Evolutionary conservation across 1,284 basidiomycete genomes (phyloP).

Genomic region (Ustilago nuda): DNA sequence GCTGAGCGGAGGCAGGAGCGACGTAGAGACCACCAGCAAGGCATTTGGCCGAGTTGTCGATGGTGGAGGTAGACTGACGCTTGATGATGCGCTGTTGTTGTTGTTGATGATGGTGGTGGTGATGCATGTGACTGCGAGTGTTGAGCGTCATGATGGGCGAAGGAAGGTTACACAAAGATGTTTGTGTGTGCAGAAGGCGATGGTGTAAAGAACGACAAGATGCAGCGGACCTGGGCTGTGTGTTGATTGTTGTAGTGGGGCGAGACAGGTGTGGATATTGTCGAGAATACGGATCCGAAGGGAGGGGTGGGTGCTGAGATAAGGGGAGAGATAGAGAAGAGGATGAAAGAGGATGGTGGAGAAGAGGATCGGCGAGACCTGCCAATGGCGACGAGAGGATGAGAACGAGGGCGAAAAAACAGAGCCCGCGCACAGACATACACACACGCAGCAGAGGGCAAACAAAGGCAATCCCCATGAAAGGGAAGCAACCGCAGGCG

Average conservation of each 20-base stretch:
- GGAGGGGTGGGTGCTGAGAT: not conserved
- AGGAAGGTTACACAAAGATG: not conserved
- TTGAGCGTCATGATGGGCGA: constrained; percentile 50
- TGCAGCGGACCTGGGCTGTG: constrained; percentile 32
- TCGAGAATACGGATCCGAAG: not conserved
- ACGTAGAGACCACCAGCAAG: constrained; percentile 59
- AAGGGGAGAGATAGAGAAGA: constrained; percentile 9
- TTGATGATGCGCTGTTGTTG: constrained; percentile 38
- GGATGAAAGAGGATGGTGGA: constrained; percentile 8
- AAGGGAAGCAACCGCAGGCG: not conserved
- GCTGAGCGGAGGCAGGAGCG: constrained; percentile 30
- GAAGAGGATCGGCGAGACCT: constrained; percentile 20
- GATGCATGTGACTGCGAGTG: constrained; percentile 37
- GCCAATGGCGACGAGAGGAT: not conserved
- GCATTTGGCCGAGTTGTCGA: constrained; percentile 52
- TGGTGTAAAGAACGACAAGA: constrained; percentile 27
- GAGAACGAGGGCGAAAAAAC: constrained; percentile 11
- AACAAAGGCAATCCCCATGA: not conserved
- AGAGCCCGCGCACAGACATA: not conserved
- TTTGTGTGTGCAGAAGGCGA: constrained; percentile 7
- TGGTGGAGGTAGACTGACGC: constrained; percentile 45
- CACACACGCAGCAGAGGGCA: constrained; percentile 1
- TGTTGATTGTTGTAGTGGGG: constrained; percentile 1
- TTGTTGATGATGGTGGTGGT: constrained; percentile 20
- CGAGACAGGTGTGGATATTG: constrained; percentile 2